phyloP scores from a whole-genome alignment of 108 stramenopile genomes.

The Cylindrotheca fusiformis region DNA sequence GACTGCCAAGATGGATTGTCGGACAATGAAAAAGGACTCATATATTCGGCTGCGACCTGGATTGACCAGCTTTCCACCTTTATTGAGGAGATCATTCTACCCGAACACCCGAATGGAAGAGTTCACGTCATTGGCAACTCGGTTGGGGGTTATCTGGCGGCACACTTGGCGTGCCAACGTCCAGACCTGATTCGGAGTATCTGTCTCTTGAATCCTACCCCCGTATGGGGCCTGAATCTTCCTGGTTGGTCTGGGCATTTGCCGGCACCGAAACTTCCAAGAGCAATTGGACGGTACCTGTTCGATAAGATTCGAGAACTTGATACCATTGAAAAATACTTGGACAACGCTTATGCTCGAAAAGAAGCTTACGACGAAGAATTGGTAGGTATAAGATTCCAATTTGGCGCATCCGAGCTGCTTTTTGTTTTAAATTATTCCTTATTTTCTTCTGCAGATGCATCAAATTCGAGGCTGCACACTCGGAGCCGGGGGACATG shows the following conservation, averaged over 20 bases:
- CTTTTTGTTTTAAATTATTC: not conserved
- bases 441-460: conserved; percentile 14
- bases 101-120: conserved; percentile 22
- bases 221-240: conserved; percentile 85
- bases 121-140: conserved; percentile 78
- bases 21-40: conserved; percentile 48
- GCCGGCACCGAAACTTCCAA: conserved; percentile 61
- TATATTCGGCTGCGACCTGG: conserved; percentile 76
- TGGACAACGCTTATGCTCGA: conserved; percentile 53
- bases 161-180: conserved; percentile 44
- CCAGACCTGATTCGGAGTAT: conserved; percentile 54
- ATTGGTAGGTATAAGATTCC: conserved; percentile 20
- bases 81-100: conserved; percentile 49
- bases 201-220: conserved; percentile 79
- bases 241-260: conserved; percentile 70
- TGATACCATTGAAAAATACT: conserved; percentile 58
- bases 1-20: conserved; percentile 66
- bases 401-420: not conserved
- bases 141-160: conserved; percentile 76
- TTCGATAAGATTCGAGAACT: conserved; percentile 70
- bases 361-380: conserved; percentile 47
- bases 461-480: conserved; percentile 67
- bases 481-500: conserved; percentile 79
- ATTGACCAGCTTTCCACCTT: conserved; percentile 63
- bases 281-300: conserved; percentile 52